A percentile compares a stretch with the other conserved stretches of the same genome.
These are phyloP conservation scores for Eutrema japonicum DNA, from an alignment of 345 rosid genomes.

Conservation along the genomic window DNA sequence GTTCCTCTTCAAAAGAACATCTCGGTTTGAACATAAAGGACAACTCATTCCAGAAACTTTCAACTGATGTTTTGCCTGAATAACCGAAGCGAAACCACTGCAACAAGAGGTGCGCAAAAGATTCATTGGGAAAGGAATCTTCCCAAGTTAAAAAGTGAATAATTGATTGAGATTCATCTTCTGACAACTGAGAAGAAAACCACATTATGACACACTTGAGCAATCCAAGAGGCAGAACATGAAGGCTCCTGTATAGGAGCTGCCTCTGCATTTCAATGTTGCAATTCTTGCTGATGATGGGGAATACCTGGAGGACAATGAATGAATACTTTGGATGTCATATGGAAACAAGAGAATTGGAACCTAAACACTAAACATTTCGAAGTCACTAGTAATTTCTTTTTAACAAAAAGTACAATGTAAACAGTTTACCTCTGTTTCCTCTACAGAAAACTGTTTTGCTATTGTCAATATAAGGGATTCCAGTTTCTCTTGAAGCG, in stretches of 20 bases:
- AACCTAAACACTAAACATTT: neutral
- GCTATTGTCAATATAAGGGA: conserved; percentile 44
- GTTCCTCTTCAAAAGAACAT: conserved; percentile 43
- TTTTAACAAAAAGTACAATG: too few relatives aligned
- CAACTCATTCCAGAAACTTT: conserved; percentile 56
- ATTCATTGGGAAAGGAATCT: conserved; percentile 43
- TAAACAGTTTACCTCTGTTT: conserved; percentile 57
- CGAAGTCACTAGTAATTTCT: too few relatives aligned
- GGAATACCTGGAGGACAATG: conserved; percentile 54
- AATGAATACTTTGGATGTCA: neutral
- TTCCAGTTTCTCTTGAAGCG: conserved; percentile 54
- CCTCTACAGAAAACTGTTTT: conserved; percentile 53
- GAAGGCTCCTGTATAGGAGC: conserved; percentile 59
- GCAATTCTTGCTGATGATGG: conserved; percentile 54
- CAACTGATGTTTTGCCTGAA: conserved; percentile 59
- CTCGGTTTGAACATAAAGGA: conserved; percentile 53
- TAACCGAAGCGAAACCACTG: conserved; percentile 66
- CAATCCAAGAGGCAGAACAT: conserved; percentile 73
- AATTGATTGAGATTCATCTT: conserved; percentile 53
- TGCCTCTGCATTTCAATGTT: conserved; percentile 56
- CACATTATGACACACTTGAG: conserved; percentile 68
- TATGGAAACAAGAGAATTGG: neutral
- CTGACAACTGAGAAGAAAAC: conserved; percentile 69
- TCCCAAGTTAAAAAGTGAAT: conserved; percentile 49
- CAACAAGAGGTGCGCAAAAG: conserved; percentile 58